Evolutionary conservation across 2,329 filamentous ascomycete genomes (phyloP).

Genomic region (Botrytis aclada): DNA sequence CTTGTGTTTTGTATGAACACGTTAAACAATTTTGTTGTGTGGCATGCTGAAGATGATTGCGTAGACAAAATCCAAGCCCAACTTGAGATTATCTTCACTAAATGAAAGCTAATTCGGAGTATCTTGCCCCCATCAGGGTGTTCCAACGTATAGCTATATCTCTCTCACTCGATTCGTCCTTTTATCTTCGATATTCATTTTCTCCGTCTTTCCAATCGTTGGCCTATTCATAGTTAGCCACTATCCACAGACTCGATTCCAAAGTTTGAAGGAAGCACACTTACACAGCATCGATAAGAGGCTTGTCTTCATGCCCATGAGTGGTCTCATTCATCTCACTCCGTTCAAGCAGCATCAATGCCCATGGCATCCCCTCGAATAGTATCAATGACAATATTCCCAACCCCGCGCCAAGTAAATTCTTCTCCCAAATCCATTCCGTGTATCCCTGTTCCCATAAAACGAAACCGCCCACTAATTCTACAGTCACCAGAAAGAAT

Average conservation of each 20-base stretch:
- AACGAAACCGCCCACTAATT: conserved; percentile 24
- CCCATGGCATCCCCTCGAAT: conserved; percentile 33
- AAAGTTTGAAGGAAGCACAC: background rate
- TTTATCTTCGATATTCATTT: background rate
- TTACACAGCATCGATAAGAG: conserved; percentile 25
- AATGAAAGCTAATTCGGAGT: background rate
- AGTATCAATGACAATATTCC: conserved; percentile 22
- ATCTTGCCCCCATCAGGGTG: no score
- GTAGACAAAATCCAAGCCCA: background rate
- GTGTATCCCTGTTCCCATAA: conserved; percentile 29
- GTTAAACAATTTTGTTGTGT: background rate
- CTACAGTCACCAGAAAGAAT: conserved; percentile 29
- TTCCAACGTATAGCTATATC: background rate
- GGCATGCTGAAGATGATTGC: background rate
- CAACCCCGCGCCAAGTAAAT: conserved; percentile 19
- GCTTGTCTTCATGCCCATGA: conserved; percentile 33
- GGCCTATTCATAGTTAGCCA: background rate
- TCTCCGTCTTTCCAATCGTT: conserved; percentile 1
- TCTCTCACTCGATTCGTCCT: background rate
- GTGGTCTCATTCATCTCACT: conserved; percentile 32
- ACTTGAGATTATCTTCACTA: background rate
- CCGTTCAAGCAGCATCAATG: conserved; percentile 36
- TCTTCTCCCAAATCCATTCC: conserved; percentile 27
- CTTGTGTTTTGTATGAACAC: background rate
- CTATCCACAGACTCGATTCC: background rate